Evolutionary conservation across 1,284 basidiomycete genomes (phyloP).

Genomic region (Athelia sp.): DNA sequence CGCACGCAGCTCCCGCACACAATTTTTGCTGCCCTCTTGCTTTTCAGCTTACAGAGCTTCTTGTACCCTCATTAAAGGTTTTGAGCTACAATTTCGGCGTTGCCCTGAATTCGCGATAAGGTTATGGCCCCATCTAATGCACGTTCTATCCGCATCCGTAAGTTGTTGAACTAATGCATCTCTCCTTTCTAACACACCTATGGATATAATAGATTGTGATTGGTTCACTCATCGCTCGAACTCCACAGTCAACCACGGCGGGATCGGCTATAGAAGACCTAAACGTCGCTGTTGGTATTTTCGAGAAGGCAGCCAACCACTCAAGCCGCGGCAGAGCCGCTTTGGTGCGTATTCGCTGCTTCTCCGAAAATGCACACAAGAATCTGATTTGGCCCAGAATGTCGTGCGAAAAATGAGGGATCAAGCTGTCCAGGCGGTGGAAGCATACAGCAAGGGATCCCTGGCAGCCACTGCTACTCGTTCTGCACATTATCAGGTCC

Average conservation of each 20-base stretch:
- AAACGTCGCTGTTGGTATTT: constrained; percentile 1
- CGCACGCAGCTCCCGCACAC: neutral
- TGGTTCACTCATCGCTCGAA: neutral
- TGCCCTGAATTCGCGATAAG: neutral
- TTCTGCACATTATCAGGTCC: no score
- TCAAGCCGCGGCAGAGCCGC: neutral
- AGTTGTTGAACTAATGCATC: neutral
- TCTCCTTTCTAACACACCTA: neutral
- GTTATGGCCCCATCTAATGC: neutral
- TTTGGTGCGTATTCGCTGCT: neutral
- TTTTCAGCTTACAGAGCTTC: neutral
- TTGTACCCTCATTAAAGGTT: neutral
- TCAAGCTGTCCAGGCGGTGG: no score
- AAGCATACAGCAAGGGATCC: no score
- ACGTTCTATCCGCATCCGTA: neutral
- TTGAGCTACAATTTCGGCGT: neutral
- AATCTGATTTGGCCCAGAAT: no score
- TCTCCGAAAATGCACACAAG: no score
- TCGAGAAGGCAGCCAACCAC: constrained; percentile 1
- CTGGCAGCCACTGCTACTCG: no score
- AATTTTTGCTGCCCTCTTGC: neutral
- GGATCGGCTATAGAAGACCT: neutral
- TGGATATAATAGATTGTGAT: neutral
- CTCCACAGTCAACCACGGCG: constrained; percentile 1
- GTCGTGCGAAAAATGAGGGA: no score